phyloP scores from a whole-genome alignment of 2,329 filamentous ascomycete genomes.

The Aureobasidium sp. region DNA sequence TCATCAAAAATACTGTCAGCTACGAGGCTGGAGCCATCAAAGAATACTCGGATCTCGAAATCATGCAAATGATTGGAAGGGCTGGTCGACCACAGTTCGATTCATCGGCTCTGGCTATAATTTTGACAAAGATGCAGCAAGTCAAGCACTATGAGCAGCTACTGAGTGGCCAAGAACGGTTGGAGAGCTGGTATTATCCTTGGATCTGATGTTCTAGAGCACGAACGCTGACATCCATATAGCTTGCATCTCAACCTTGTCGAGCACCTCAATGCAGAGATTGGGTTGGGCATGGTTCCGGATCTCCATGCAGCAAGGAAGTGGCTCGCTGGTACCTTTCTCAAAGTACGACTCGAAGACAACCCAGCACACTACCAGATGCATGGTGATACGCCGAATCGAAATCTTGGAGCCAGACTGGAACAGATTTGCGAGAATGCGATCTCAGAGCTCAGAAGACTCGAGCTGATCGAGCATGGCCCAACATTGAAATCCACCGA shows the following conservation, averaged over 20 bases:
- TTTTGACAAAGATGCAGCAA: constrained; percentile 65
- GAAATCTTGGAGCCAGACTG: constrained; percentile 56
- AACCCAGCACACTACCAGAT: constrained; percentile 67
- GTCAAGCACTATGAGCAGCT: constrained; percentile 63
- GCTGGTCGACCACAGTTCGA: constrained; percentile 82
- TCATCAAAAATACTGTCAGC: constrained; percentile 70
- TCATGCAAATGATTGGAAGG: constrained; percentile 86
- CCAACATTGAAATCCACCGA: constrained; percentile 56
- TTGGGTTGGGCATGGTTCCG: constrained; percentile 65
- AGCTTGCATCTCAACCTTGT: constrained; percentile 71
- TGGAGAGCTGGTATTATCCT: constrained; percentile 59
- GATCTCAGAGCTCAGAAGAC: constrained; percentile 57
- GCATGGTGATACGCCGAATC: constrained; percentile 43
- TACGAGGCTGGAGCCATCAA: constrained; percentile 47
- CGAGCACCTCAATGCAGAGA: constrained; percentile 79
- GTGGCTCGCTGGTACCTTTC: constrained; percentile 73
- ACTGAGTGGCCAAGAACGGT: constrained; percentile 62
- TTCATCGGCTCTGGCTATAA: constrained; percentile 65
- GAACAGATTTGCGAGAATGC: constrained; percentile 65
- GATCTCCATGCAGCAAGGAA: constrained; percentile 58
- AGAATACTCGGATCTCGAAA: constrained; percentile 74
- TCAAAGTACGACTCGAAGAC: constrained; percentile 64
- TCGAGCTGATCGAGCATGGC: constrained; percentile 47
- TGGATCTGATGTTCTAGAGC: not conserved
- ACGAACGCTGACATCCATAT: not conserved